phyloP scores from a whole-genome alignment of 2,329 filamentous ascomycete genomes.

The Eurotiales sp. region DNA sequence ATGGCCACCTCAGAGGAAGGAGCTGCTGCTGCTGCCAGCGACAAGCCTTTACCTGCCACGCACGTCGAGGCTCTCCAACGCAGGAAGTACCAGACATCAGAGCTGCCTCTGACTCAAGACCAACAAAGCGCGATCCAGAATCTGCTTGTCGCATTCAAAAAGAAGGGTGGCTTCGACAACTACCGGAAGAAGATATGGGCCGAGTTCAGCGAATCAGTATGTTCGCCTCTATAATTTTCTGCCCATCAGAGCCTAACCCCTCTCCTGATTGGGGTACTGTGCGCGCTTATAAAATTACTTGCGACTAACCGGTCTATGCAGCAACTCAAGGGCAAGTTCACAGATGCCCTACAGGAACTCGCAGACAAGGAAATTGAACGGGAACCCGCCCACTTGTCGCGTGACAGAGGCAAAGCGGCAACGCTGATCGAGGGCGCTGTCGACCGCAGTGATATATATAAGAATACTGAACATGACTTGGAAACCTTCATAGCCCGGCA shows the following conservation, averaged over 20 bases:
- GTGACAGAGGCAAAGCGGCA: slow-evolving; percentile 59
- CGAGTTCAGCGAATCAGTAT: slow-evolving; percentile 54
- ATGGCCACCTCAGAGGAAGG: slow-evolving; percentile 3
- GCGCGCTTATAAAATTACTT: slow-evolving; percentile 14
- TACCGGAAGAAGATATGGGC: slow-evolving; percentile 60
- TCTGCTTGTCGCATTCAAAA: slow-evolving; percentile 61
- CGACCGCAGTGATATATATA: slow-evolving; percentile 61
- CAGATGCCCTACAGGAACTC: slow-evolving; percentile 51
- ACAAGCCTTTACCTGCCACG: slow-evolving; percentile 18
- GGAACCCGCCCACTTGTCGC: slow-evolving; percentile 58
- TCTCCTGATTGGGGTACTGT: background rate
- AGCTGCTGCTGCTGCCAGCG: background rate
- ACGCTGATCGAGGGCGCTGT: slow-evolving; percentile 62
- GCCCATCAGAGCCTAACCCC: background rate
- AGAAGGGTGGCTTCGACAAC: slow-evolving; percentile 62
- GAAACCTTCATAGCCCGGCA: slow-evolving; percentile 53
- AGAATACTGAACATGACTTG: slow-evolving; percentile 53
- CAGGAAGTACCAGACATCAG: slow-evolving; percentile 56
- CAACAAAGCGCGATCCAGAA: slow-evolving; percentile 59
- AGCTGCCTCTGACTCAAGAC: slow-evolving; percentile 56
- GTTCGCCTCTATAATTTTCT: too few species aligned
- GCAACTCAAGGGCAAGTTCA: slow-evolving; percentile 52
- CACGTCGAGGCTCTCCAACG: slow-evolving; percentile 33
- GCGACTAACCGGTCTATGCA: slow-evolving; percentile 22
- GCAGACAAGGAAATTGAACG: slow-evolving; percentile 60